Percentiles rank a stretch among this genome's conserved stretches.
phyloP scores from a whole-genome alignment of 192 early-diverging fungal species.

The Cladochytrium replicatum region DNA sequence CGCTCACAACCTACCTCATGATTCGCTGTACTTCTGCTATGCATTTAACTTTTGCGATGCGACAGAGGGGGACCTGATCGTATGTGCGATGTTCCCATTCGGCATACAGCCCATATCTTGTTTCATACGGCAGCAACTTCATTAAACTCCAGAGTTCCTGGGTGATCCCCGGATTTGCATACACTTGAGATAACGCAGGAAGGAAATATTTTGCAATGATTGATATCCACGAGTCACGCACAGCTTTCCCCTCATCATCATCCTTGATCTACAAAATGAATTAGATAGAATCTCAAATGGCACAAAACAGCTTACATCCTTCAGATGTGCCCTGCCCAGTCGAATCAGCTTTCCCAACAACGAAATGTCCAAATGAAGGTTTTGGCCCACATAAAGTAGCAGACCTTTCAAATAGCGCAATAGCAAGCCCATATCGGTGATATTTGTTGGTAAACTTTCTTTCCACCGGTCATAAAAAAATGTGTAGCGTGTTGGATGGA shows the following conservation, averaged over 20 bases:
- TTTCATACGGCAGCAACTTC: constrained; percentile 43
- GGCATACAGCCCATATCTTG: constrained; percentile 61
- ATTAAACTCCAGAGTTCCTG: constrained; percentile 59
- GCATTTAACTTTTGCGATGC: constrained; percentile 30
- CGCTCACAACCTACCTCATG: constrained; percentile 31
- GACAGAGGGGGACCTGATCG: constrained; percentile 41
- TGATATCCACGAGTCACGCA: constrained; percentile 29
- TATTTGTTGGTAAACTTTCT: constrained; percentile 19
- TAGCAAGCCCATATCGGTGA: constrained; percentile 8
- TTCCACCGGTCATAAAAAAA: constrained; percentile 59
- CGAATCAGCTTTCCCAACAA: constrained; percentile 34
- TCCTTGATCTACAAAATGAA: too few species aligned
- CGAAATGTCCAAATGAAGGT: constrained; percentile 29
- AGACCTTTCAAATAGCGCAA: constrained; percentile 10
- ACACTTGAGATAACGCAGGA: constrained; percentile 52
- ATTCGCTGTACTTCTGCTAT: constrained; percentile 46
- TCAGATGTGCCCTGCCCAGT: constrained; percentile 29
- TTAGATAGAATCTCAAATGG: neutral
- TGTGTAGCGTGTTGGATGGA: constrained; percentile 25
- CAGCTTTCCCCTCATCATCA: constrained; percentile 3
- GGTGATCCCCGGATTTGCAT: constrained; percentile 54
- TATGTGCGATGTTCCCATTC: constrained; percentile 64
- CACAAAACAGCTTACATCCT: constrained; percentile 14
- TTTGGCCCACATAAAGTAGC: constrained; percentile 23
- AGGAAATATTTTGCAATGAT: constrained; percentile 42